phyloP scores from a whole-genome alignment of 129 eudicot genomes.

The Heracleum sosnowskyi region DNA sequence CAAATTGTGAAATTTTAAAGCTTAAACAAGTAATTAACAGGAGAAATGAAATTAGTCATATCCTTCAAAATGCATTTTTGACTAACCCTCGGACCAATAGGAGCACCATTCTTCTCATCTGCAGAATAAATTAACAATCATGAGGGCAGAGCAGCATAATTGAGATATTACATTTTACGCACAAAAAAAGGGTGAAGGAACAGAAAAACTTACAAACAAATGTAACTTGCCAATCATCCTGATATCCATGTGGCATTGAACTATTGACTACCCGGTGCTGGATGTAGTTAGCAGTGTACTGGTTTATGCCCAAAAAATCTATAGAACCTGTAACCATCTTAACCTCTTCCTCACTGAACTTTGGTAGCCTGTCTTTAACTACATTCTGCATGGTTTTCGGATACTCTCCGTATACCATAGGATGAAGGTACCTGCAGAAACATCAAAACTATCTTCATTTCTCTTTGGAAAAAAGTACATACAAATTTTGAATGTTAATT shows the following conservation, averaged over 20 bases:
- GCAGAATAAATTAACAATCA: neutral
- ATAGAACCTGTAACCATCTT: conserved; percentile 76
- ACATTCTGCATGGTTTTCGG: conserved; percentile 76
- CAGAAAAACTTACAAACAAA: conserved; percentile 57
- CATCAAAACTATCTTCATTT: neutral
- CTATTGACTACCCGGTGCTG: conserved; percentile 23
- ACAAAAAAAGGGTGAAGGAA: neutral
- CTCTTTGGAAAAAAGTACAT: neutral
- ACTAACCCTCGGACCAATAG: conserved; percentile 70
- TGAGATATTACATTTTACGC: neutral
- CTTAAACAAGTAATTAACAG: too few relatives aligned
- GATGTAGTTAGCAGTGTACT: conserved; percentile 81
- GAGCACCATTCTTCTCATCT: conserved; percentile 66
- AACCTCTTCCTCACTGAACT: conserved; percentile 56
- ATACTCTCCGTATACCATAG: conserved; percentile 74
- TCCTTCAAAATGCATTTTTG: too few relatives aligned
- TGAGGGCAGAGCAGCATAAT: neutral
- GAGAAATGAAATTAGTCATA: neutral
- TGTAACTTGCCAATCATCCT: conserved; percentile 69
- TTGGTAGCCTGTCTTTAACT: conserved; percentile 69
- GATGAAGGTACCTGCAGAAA: conserved; percentile 67
- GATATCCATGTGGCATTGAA: conserved; percentile 56
- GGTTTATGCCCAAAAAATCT: conserved; percentile 80
- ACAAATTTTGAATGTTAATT: neutral
- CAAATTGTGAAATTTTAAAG: neutral